Conservation (phyloP, 148 eudicot species). For the Rhododendron molle region DNA sequence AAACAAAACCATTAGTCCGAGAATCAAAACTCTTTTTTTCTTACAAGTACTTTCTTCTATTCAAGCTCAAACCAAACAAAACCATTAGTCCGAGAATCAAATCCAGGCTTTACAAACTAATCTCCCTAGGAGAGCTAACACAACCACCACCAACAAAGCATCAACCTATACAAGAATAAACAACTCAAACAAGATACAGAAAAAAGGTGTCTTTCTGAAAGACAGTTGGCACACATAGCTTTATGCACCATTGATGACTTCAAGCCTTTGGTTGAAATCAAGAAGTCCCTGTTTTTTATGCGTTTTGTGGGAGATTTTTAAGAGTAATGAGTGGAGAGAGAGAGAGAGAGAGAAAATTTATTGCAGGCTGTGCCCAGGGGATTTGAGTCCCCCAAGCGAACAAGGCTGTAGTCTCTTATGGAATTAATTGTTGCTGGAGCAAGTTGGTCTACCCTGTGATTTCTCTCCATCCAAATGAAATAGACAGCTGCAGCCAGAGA, state of each 20-base stretch:
- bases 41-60: too few species aligned
- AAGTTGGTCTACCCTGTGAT: neutral
- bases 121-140: neutral
- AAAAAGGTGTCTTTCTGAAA: neutral
- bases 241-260: too few species aligned
- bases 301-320: too few species aligned
- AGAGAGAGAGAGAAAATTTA: too few species aligned
- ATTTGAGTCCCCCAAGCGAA: too few species aligned
- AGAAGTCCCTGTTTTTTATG: too few species aligned
- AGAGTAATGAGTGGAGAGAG: too few species aligned
- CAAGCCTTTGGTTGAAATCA: neutral
- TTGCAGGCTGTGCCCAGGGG: too few species aligned
- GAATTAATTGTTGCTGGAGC: neutral
- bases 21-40: neutral
- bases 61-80: too few species aligned
- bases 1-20: too few species aligned
- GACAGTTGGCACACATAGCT: neutral
- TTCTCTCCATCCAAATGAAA: neutral
- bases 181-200: too few species aligned
- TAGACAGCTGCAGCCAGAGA: neutral
- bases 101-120: neutral
- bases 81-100: neutral
- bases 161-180: neutral
- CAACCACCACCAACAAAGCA: neutral
- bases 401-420: neutral